phyloP scores from a whole-genome alignment of 345 rosid genomes.

The Limnanthes douglasii region DNA sequence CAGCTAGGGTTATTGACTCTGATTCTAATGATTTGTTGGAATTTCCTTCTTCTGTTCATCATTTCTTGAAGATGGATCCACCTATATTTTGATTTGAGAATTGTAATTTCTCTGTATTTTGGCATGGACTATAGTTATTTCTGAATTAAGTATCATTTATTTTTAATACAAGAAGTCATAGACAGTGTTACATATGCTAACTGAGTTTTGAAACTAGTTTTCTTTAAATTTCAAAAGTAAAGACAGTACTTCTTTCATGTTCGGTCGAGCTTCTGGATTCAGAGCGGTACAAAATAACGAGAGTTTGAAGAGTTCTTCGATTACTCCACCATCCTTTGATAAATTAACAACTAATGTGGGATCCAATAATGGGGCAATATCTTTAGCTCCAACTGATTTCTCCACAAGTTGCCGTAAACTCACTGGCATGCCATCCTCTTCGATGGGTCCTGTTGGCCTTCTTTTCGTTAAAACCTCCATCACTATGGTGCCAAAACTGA shows the following conservation, averaged over 20 bases:
- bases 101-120: too few relatives aligned
- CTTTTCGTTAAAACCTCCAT: constrained; percentile 57
- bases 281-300: constrained; percentile 42
- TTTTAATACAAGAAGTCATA: too few relatives aligned
- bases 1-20: too few relatives aligned
- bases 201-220: too few relatives aligned
- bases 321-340: constrained; percentile 13
- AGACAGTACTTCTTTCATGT: constrained; percentile 41
- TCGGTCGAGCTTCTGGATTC: constrained; percentile 52
- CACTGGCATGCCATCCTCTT: constrained; percentile 28
- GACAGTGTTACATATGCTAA: too few relatives aligned
- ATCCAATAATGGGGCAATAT: constrained; percentile 22
- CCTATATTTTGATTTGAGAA: too few relatives aligned
- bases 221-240: constrained; percentile 30
- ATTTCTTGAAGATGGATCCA: too few relatives aligned
- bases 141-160: too few relatives aligned
- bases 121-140: too few relatives aligned
- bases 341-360: constrained; percentile 12
- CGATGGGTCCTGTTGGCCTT: constrained; percentile 56
- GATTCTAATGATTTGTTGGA: too few relatives aligned
- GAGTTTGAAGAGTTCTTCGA: constrained; percentile 27
- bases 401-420: constrained; percentile 40
- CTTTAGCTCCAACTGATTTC: constrained; percentile 16
- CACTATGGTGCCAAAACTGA: constrained; percentile 64
- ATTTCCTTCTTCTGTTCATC: too few relatives aligned